Percentiles rank a stretch among this genome's conserved stretches.
Evolutionary conservation across 805 yeast species (phyloP).

Genomic region (Nakazawaea ishiwadae): DNA sequence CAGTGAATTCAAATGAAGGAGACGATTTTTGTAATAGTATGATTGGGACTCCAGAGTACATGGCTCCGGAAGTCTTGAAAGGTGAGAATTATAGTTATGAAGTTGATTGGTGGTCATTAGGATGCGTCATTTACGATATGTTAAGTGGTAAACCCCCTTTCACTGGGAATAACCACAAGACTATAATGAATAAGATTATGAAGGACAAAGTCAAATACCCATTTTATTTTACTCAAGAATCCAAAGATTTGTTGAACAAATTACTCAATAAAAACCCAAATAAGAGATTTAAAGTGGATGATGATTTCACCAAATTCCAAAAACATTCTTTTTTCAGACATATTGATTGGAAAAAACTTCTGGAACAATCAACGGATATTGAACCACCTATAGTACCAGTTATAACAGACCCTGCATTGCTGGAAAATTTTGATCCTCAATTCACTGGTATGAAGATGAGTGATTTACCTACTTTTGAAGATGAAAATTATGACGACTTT

Average conservation of each 20-base stretch:
- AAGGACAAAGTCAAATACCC: constrained; percentile 66
- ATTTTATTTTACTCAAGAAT: constrained; percentile 71
- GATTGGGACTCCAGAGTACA: constrained; percentile 77
- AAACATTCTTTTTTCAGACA: constrained; percentile 74
- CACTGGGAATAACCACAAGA: constrained; percentile 75
- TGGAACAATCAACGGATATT: constrained; percentile 38
- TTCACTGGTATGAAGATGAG: constrained; percentile 67
- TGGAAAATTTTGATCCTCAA: constrained; percentile 80
- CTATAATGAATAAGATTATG: constrained; percentile 70
- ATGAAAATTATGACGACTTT: constrained; percentile 3
- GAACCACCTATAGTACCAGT: constrained; percentile 81
- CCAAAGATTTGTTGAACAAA: constrained; percentile 67
- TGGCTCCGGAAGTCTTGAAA: constrained; percentile 85
- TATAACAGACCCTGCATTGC: constrained; percentile 73
- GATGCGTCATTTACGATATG: constrained; percentile 76
- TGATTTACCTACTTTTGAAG: constrained; percentile 12
- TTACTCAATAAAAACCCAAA: constrained; percentile 64
- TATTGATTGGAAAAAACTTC: constrained; percentile 62
- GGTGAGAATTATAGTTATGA: constrained; percentile 74
- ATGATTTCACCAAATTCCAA: constrained; percentile 48
- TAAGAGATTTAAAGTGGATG: constrained; percentile 57
- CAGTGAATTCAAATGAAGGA: constrained; percentile 28
- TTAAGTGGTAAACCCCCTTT: constrained; percentile 86
- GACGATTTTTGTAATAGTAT: constrained; percentile 47
- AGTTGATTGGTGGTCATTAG: constrained; percentile 92